A percentile compares a stretch with the other conserved stretches of the same genome.
These are phyloP conservation scores for Microsporum audouinii DNA, from an alignment of 2,329 filamentous ascomycete species.

Conservation along the genomic window DNA sequence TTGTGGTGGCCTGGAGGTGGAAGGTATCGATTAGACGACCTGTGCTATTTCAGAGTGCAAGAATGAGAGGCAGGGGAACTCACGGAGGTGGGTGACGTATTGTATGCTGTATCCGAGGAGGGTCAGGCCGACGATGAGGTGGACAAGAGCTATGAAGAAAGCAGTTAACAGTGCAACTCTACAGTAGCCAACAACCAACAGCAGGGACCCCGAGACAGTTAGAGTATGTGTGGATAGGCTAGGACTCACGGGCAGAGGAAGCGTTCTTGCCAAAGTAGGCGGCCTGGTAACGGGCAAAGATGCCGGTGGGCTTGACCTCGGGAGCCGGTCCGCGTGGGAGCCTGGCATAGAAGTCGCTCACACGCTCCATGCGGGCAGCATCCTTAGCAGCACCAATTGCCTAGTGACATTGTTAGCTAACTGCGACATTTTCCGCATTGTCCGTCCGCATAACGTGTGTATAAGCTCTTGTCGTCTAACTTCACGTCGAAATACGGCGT, in stretches of 20 bases:
- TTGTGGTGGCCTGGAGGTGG: slow-evolving; percentile 83
- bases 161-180: neutral
- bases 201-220: too few species aligned
- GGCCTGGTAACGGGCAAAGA: slow-evolving; percentile 75
- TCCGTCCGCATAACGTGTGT: neutral
- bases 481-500: neutral
- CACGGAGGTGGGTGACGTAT: slow-evolving; percentile 99
- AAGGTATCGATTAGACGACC: slow-evolving; percentile 8
- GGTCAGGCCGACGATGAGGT: slow-evolving; percentile 68
- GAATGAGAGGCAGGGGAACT: slow-evolving; percentile 31
- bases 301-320: slow-evolving; percentile 66
- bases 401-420: slow-evolving; percentile 37
- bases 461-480: neutral
- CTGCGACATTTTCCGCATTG: neutral
- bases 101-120: slow-evolving; percentile 87
- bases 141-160: slow-evolving; percentile 60
- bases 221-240: too few species aligned
- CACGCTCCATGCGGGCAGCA: slow-evolving; percentile 93
- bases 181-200: too few species aligned
- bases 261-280: slow-evolving; percentile 91
- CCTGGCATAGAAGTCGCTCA: slow-evolving; percentile 98
- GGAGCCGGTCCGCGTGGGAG: slow-evolving; percentile 87
- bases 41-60: neutral
- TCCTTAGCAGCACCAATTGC: slow-evolving; percentile 90
- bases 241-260: slow-evolving; percentile 68